Evolutionary conservation across 2,329 filamentous ascomycete genomes (phyloP), one percentile per base, ranked within the genome.

Genomic region (Paecilomyces formosus): DNA sequence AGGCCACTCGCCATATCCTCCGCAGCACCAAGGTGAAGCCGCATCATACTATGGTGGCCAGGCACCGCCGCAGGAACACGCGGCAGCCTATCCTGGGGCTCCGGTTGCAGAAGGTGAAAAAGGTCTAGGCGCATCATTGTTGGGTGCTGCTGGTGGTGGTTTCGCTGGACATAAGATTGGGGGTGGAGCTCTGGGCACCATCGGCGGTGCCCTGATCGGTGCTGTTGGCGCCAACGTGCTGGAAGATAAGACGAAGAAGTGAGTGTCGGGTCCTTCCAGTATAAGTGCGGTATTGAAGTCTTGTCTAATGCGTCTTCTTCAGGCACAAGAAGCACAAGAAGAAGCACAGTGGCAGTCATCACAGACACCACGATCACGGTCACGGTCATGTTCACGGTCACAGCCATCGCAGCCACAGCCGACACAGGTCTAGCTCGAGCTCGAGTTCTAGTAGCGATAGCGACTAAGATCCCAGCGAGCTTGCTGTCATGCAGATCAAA

Each of bases 101-200:
- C 58, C 56, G 18, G 64, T 64, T 1, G 60, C 65, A 30, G 67
- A 71, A 54, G 70, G 68, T 8, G 72, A 74, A 22, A 73, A 67
- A 51, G 70, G 71, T 18, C 60, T 76, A 11, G 73, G 70, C 1
- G 68, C 73, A 11, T 72, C 73, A 2, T 59, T 75, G 9, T 54
- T 74, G 30, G 75, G 75, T 24, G 73, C 68, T 39, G 71, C 72
- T 0, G 72, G 69, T 3, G 74, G 74, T 54, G 73, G 71, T 1
- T 67, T 72, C 54, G 51, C 71, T 2, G 71, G 71, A 7, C 68
- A 73, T 52, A 72, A 74, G 53, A 53, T 74, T n/a, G 72, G 71
- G 3, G 70, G 69, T 13, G 72, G 70, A 6, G 49, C 65, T 7
- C 52, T 76, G 33, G 70, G 68, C 2, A 71, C 68, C 0, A 61